phyloP scores from a whole-genome alignment of 2,329 filamentous ascomycete species.

The Aspergillus brunneoviolaceus region DNA sequence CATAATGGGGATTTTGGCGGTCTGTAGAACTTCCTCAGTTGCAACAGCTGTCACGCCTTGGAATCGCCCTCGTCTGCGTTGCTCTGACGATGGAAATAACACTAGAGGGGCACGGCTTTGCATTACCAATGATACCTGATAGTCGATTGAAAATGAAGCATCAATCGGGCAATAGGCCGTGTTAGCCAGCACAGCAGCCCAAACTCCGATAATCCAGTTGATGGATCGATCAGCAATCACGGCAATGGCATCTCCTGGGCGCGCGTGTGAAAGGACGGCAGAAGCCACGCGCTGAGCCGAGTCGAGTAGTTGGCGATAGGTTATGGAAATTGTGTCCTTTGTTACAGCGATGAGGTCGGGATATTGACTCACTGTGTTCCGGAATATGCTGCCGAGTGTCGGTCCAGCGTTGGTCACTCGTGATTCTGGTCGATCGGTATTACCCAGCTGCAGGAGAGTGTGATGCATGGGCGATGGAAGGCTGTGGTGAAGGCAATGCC shows the following conservation, averaged over 20 bases:
- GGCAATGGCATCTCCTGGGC: slow-evolving; percentile 6
- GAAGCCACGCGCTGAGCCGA: neutral
- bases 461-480: no score
- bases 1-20: no score
- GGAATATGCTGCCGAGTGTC: no score
- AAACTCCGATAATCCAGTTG: slow-evolving; percentile 14
- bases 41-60: no score
- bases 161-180: slow-evolving; percentile 25
- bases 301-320: slow-evolving; percentile 8
- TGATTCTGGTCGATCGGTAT: no score
- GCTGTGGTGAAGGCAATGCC: no score
- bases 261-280: slow-evolving; percentile 5
- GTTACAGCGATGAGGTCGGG: neutral
- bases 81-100: neutral
- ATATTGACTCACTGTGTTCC: no score
- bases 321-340: neutral
- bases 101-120: neutral
- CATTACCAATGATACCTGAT: neutral
- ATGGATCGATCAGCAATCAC: slow-evolving; percentile 20
- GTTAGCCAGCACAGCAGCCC: slow-evolving; percentile 9
- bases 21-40: no score
- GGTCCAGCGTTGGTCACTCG: no score
- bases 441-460: no score
- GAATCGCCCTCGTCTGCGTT: no score
- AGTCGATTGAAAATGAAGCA: slow-evolving; percentile 4